Base-by-base conservation (phyloP, 208 protist genomes). In the Acanthamoeba comandoni region DNA sequence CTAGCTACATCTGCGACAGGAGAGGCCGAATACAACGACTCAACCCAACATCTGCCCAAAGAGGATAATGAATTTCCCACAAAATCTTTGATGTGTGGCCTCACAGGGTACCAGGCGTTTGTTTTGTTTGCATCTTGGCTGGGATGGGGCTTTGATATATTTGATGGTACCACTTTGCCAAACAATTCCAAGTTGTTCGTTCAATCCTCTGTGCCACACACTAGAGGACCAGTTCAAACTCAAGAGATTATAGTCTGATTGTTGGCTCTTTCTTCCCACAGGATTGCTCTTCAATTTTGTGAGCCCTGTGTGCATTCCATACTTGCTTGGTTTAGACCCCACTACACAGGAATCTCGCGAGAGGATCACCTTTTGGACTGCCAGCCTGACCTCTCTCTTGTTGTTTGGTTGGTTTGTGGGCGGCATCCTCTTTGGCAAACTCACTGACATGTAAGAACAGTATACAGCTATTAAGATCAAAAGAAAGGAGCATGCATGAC, bases 401-500 rank as follows among this genome's bases (percentile, higher is more conserved):
- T 57, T 85, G 15, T 29, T 85, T 22, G 75, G 75, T 19, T 85
- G 75, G 75, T 51, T 57, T 8, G 65, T 85, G 35, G 75, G 75
- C 17, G 75, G 75, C 52, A 85, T 85, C 17, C 52, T 85, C 52
- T 85, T 85, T n/a, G 75, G 75, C 75, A 85, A 85, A 64, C 75
- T 85, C 7, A 85, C 75, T 9, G 75, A 85, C 52, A 64, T 35
- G 75, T 85, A 60, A 9, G 49, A n/a, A n/a, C n/a, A n/a, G n/a
- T n/a, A n/a, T n/a, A n/a, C n/a, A n/a, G n/a, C n/a, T n/a, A n/a
- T n/a, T n/a, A n/a, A n/a, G n/a, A n/a, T n/a, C n/a, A n/a, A n/a
- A n/a, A n/a, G n/a, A n/a, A n/a, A n/a, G n/a, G n/a, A 4, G 73
- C 13, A 12, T 9, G 22, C 35, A 51, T 9, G 11, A 39, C 35